phyloP scores from a whole-genome alignment of 2,329 filamentous ascomycete species.

The Alternaria alternata region DNA sequence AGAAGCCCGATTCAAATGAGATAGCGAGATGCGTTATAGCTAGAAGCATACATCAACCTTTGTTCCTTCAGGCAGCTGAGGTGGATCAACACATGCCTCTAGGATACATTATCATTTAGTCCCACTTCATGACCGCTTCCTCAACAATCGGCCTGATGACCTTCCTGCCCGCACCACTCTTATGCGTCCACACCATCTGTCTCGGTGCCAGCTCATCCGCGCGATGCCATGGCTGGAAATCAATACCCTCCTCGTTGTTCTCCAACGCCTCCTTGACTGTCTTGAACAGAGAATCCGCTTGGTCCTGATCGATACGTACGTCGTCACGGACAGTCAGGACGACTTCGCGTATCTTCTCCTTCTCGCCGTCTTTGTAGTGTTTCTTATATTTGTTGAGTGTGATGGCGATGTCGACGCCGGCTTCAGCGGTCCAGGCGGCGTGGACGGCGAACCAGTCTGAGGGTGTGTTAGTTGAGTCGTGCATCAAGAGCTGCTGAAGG shows the following conservation, averaged over 20 bases:
- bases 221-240: slow-evolving; percentile 56
- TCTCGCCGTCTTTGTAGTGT: slow-evolving; percentile 50
- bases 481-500: neutral
- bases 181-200: slow-evolving; percentile 59
- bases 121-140: slow-evolving; percentile 54
- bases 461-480: neutral
- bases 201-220: slow-evolving; percentile 52
- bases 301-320: slow-evolving; percentile 54
- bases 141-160: slow-evolving; percentile 57
- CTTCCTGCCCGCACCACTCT: slow-evolving; percentile 53
- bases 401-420: slow-evolving; percentile 56
- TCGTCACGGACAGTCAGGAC: slow-evolving; percentile 57
- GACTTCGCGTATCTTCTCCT: slow-evolving; percentile 58
- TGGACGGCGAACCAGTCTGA: slow-evolving; percentile 58
- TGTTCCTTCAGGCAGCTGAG: neutral
- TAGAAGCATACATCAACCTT: neutral
- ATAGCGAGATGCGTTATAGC: neutral
- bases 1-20: neutral
- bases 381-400: slow-evolving; percentile 58
- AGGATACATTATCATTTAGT: slow-evolving; percentile 25
- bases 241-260: slow-evolving; percentile 47
- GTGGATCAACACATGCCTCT: neutral
- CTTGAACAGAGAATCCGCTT: slow-evolving; percentile 55
- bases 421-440: slow-evolving; percentile 58
- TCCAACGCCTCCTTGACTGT: slow-evolving; percentile 54